Conservation (phyloP, 306 rosid species). For the Castanospermum australe region DNA sequence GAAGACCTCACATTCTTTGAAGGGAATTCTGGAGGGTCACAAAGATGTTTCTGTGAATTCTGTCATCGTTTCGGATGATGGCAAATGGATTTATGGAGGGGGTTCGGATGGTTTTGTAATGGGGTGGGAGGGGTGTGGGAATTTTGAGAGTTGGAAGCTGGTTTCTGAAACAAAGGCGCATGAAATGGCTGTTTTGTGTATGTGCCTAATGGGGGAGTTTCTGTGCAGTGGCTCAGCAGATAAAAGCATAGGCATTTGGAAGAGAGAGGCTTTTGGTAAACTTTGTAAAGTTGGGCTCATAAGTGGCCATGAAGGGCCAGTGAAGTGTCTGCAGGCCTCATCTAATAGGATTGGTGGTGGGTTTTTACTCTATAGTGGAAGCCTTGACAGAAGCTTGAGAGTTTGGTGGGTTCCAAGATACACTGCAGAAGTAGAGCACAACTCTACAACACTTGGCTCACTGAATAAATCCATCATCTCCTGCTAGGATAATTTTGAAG, state of each 20-base stretch:
- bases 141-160: slow-evolving; percentile 51
- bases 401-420: slow-evolving; percentile 94
- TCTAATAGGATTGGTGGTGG: slow-evolving; percentile 65
- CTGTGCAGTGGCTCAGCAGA: slow-evolving; percentile 90
- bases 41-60: slow-evolving; percentile 73
- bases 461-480: slow-evolving; percentile 24
- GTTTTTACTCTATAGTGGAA: slow-evolving; percentile 83
- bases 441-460: neutral
- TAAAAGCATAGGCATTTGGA: slow-evolving; percentile 84
- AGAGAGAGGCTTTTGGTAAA: slow-evolving; percentile 66
- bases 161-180: slow-evolving; percentile 71
- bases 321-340: slow-evolving; percentile 83
- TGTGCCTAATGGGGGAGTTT: slow-evolving; percentile 67
- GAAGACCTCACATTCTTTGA: slow-evolving; percentile 48
- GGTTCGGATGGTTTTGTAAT: slow-evolving; percentile 73
- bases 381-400: slow-evolving; percentile 85
- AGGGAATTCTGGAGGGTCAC: slow-evolving; percentile 72
- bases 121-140: slow-evolving; percentile 58
- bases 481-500: slow-evolving; percentile 23
- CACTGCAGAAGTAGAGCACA: slow-evolving; percentile 18
- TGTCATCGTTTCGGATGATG: slow-evolving; percentile 72
- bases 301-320: slow-evolving; percentile 89
- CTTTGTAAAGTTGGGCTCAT: slow-evolving; percentile 63
- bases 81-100: slow-evolving; percentile 83
- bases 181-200: slow-evolving; percentile 73